phyloP scores from a whole-genome alignment of 2,329 filamentous ascomycete species.

The Dactylellina parvicollis region DNA sequence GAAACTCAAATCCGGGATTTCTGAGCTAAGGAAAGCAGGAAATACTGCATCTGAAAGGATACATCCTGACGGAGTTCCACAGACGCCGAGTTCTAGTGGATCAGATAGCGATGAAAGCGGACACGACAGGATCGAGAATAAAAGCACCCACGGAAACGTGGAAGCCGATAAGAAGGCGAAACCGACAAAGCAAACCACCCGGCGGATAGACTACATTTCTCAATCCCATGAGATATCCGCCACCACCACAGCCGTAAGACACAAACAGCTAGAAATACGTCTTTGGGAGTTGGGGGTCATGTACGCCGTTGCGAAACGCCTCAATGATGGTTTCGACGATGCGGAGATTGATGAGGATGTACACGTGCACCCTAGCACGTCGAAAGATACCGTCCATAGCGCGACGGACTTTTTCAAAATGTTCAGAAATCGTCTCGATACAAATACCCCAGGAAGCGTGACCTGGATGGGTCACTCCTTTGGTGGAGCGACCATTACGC shows the following conservation, averaged over 20 bases:
- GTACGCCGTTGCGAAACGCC: slow-evolving; percentile 73
- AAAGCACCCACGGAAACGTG: not conserved
- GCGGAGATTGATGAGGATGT: slow-evolving; percentile 3
- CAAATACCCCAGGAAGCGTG: slow-evolving; percentile 76
- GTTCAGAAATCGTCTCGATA: slow-evolving; percentile 72
- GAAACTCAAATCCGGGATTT: slow-evolving; percentile 10
- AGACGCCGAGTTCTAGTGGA: slow-evolving; percentile 39
- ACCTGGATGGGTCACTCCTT: slow-evolving; percentile 84
- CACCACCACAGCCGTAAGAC: slow-evolving; percentile 62
- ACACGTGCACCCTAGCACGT: not conserved
- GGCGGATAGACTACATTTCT: slow-evolving; percentile 35
- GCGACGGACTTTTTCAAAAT: slow-evolving; percentile 65
- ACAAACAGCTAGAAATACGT: slow-evolving; percentile 77
- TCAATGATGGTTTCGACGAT: slow-evolving; percentile 68
- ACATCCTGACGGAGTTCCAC: slow-evolving; percentile 21
- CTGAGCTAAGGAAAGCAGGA: slow-evolving; percentile 60
- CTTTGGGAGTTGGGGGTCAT: slow-evolving; percentile 80
- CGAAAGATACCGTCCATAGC: not conserved
- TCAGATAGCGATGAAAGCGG: slow-evolving; percentile 27
- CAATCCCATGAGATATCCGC: slow-evolving; percentile 35
- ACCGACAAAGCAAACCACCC: not conserved
- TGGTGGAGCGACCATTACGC: slow-evolving; percentile 76
- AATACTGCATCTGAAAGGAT: not conserved
- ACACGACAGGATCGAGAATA: not conserved
- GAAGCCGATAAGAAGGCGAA: slow-evolving; percentile 13